phyloP scores from a whole-genome alignment of 2,329 filamentous ascomycete genomes.

The Alternaria sp. region DNA sequence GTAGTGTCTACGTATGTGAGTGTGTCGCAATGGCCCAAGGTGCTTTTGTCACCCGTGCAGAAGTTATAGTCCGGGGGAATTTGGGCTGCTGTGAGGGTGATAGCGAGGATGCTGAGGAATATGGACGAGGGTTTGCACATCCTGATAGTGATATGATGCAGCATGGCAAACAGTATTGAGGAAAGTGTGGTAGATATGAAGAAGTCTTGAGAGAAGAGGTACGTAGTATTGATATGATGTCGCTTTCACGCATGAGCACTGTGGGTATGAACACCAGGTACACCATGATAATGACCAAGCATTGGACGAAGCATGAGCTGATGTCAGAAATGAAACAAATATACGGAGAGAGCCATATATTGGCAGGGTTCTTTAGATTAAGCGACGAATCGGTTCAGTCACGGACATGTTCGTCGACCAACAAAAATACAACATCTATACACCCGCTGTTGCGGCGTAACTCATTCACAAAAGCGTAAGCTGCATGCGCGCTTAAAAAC shows the following conservation, averaged over 20 bases:
- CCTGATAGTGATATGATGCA: background rate
- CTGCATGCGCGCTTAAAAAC: background rate
- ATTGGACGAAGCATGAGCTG: background rate
- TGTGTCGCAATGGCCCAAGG: slow-evolving; percentile 25
- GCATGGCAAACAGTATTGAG: background rate
- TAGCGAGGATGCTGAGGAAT: slow-evolving; percentile 5
- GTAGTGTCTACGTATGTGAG: slow-evolving; percentile 28
- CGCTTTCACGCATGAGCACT: background rate
- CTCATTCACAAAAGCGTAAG: background rate
- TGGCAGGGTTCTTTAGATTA: background rate
- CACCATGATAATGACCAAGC: background rate
- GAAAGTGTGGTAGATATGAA: background rate
- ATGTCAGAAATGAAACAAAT: background rate
- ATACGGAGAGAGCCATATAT: background rate
- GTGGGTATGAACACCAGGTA: background rate
- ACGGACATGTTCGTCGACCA: background rate
- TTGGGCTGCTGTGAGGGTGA: slow-evolving; percentile 3
- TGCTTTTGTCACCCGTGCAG: slow-evolving; percentile 16
- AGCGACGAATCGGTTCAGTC: background rate
- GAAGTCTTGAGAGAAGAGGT: background rate
- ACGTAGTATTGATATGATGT: background rate
- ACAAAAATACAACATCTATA: background rate
- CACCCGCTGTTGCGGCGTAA: background rate
- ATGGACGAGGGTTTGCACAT: background rate
- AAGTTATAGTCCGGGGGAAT: slow-evolving; percentile 3